Percentiles rank a stretch among this genome's conserved stretches.
Evolutionary conservation across 768 basidiomycete genomes (phyloP).

Genomic region (Termitomyces sp.): DNA sequence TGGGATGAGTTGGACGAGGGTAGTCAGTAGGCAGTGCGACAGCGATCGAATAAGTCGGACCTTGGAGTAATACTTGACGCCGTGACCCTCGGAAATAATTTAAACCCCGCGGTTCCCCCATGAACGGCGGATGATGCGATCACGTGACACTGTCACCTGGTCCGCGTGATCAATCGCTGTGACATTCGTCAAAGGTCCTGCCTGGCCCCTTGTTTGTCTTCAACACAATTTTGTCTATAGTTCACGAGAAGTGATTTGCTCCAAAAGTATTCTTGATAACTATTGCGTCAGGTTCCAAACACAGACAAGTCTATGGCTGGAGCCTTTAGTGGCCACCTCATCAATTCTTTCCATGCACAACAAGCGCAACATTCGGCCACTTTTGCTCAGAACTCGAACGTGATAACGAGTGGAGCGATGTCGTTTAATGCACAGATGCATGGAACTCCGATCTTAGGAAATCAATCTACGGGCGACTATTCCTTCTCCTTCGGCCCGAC

Average conservation of each 20-base stretch:
- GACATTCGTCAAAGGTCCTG: background rate
- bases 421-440: conserved; percentile 60
- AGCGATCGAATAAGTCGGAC: background rate
- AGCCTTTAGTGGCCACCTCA: conserved; percentile 52
- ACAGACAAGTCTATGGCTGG: conserved; percentile 43
- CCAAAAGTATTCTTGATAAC: background rate
- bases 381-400: conserved; percentile 19
- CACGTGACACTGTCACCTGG: too few relatives aligned
- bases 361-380: conserved; percentile 14
- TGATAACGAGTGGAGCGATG: conserved; percentile 49
- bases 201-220: background rate
- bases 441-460: conserved; percentile 28
- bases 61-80: background rate
- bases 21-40: too few relatives aligned
- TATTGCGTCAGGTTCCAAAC: too few relatives aligned
- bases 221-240: background rate
- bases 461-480: conserved; percentile 17
- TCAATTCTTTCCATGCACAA: conserved; percentile 39
- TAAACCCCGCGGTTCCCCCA: too few relatives aligned
- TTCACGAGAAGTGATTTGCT: background rate
- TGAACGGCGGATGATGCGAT: too few relatives aligned
- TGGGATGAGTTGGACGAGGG: too few relatives aligned
- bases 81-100: too few relatives aligned
- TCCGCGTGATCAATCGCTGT: background rate
- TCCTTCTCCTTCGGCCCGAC: conserved; percentile 22